A percentile compares a stretch with the other conserved stretches of the same genome.
phyloP scores from a whole-genome alignment of 2,329 filamentous ascomycete species.

The Arachnomyces sp. region DNA sequence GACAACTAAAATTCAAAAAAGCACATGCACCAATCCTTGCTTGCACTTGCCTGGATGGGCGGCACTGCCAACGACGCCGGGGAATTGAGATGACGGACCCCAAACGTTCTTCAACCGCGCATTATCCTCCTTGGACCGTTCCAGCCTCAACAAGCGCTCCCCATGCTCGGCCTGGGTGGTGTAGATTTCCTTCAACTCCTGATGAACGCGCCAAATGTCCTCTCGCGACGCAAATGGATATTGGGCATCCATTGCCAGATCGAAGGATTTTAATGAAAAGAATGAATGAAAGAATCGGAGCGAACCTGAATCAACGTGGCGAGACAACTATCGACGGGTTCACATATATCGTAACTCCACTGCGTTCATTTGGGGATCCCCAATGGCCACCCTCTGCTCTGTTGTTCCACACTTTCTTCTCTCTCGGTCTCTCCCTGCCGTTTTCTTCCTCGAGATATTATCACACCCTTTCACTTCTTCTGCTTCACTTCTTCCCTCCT shows the following conservation, averaged over 20 bases:
- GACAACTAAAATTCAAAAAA: not conserved
- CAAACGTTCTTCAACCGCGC: slow-evolving; percentile 72
- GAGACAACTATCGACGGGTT: no score
- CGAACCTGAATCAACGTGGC: no score
- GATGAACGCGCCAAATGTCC: slow-evolving; percentile 57
- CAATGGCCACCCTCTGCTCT: no score
- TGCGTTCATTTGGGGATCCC: no score
- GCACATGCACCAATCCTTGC: no score
- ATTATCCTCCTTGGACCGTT: slow-evolving; percentile 56
- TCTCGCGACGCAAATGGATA: slow-evolving; percentile 55
- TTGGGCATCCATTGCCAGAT: slow-evolving; percentile 51
- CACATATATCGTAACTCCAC: no score
- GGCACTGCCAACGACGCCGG: slow-evolving; percentile 71
- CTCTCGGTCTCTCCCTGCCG: not conserved
- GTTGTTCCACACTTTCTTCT: no score
- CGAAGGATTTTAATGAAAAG: slow-evolving; percentile 1
- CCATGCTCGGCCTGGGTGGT: slow-evolving; percentile 53
- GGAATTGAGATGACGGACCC: slow-evolving; percentile 77
- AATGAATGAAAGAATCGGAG: not conserved
- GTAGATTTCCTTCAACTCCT: slow-evolving; percentile 54
- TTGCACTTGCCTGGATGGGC: slow-evolving; percentile 68
- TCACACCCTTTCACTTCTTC: no score
- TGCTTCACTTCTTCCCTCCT: slow-evolving; percentile 19
- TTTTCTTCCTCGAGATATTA: not conserved
- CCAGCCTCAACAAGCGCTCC: slow-evolving; percentile 53